Percentiles rank a stretch among this genome's conserved stretches.
Evolutionary conservation across 257 asterid genomes (phyloP).

Genomic region (Nemophila menziesii): DNA sequence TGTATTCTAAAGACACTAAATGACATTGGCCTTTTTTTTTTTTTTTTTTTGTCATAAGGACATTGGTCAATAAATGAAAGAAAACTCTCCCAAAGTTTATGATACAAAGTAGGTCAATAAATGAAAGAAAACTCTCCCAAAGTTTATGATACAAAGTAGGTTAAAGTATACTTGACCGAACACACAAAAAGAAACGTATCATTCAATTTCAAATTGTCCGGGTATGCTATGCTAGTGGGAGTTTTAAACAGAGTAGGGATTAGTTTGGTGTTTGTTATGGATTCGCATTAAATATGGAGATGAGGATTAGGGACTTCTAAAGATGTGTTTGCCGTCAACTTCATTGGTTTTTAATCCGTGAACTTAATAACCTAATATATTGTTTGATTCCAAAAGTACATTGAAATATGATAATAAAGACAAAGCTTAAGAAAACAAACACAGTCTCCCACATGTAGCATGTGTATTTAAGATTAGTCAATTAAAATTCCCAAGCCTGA

Average conservation of each 20-base stretch:
- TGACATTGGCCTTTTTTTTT: background rate
- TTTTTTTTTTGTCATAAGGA: too few relatives aligned
- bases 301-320: background rate
- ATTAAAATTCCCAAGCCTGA: constrained; percentile 25
- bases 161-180: too few relatives aligned
- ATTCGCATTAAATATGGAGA: constrained; percentile 1
- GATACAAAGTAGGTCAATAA: too few relatives aligned
- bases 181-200: too few relatives aligned
- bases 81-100: too few relatives aligned
- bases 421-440: constrained; percentile 16
- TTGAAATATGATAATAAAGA: constrained; percentile 18
- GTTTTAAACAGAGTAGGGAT: background rate
- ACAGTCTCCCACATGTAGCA: constrained; percentile 71
- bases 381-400: constrained; percentile 11
- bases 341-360: constrained; percentile 12
- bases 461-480: constrained; percentile 57
- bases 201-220: background rate
- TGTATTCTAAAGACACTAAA: too few relatives aligned
- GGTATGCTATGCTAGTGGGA: constrained; percentile 6
- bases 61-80: too few relatives aligned
- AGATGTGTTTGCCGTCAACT: constrained; percentile 7
- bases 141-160: too few relatives aligned
- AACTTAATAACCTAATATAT: constrained; percentile 4
- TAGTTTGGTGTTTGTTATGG: constrained; percentile 2
- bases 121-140: too few relatives aligned